Evolutionary conservation across 257 asterid species (phyloP), one percentile per base, ranked within the genome.

Genomic region (Linaria vulgaris): DNA sequence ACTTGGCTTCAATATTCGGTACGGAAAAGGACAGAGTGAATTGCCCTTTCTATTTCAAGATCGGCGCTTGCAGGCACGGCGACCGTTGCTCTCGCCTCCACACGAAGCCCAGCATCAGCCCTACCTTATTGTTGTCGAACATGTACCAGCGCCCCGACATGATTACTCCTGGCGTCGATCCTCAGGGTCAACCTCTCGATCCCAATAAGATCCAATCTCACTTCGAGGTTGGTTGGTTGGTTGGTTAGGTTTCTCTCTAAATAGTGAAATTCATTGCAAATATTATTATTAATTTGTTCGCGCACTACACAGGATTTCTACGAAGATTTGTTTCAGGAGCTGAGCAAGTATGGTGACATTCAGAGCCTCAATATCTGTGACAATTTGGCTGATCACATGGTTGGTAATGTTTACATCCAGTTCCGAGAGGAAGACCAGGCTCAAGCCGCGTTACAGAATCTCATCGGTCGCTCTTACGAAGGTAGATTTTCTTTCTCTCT

Each of bases 371-470:
- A 88, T 61, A 88, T 88, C 67, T 88, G 96, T 47, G 96, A 88
- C 67, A 88, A 88, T 66, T 72, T 88, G 83, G 96, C 96, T 55
- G 96, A 88, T 76, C 96, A 88, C 76, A 88, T 88, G 96, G 96
- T 88, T 44, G 96, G 96, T 27, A 88, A 88, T 69, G 96, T 88
- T 27, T 88, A 88, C 56, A 86, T 82, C 73, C 96, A 85, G 76
- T 88, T 88, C 66, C 80, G 95, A 60, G 96, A 85, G 82, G 95
- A 88, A 70, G 96, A 88, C 72, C 96, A 86, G 54, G 95, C 96
- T 1, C 87, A 86, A 46, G 71, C 66, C 57, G 96, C 95, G 0
- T 88, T 88, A 50, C 96, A 88, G 77, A 86, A 84, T 81, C 95
- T 88, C 30, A 77, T 71, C 16, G 96, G 96, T 50, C 81, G 96